phyloP scores from a whole-genome alignment of 306 rosid genomes.

The Corylus heterophylla region DNA sequence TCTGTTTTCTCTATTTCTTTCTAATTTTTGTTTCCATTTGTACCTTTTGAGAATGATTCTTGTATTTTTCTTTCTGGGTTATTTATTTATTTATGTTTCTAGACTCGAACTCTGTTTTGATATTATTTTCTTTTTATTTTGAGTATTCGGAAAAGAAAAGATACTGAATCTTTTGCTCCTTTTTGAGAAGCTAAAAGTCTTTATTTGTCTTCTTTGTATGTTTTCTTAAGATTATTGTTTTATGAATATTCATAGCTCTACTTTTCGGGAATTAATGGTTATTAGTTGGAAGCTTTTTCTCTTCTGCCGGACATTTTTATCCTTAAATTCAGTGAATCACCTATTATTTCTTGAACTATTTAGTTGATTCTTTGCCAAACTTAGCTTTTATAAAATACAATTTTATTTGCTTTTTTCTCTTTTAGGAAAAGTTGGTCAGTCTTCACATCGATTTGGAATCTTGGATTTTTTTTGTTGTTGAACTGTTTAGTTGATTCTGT shows the following conservation, averaged over 20 bases:
- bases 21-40: not conserved
- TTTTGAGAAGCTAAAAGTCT: not conserved
- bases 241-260: not conserved
- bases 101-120: not conserved
- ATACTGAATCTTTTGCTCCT: not conserved
- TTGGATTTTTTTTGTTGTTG: not conserved
- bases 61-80: not conserved
- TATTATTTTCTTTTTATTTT: not conserved
- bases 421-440: not conserved
- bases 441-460: not conserved
- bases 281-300: not conserved
- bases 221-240: not conserved
- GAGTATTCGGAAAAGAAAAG: not conserved
- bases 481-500: too few species aligned
- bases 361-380: not conserved
- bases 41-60: not conserved
- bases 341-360: too few species aligned
- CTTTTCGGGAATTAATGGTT: not conserved
- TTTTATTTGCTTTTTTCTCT: not conserved
- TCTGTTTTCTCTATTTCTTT: not conserved
- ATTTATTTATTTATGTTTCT: not conserved
- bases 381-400: not conserved
- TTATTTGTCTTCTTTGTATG: not conserved
- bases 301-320: not conserved
- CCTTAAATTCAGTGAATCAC: not conserved